Evolutionary conservation across 2,329 filamentous ascomycete species (phyloP), one percentile per base, ranked within the genome.

Genomic region (Stachybotrys chlorohalonatus): DNA sequence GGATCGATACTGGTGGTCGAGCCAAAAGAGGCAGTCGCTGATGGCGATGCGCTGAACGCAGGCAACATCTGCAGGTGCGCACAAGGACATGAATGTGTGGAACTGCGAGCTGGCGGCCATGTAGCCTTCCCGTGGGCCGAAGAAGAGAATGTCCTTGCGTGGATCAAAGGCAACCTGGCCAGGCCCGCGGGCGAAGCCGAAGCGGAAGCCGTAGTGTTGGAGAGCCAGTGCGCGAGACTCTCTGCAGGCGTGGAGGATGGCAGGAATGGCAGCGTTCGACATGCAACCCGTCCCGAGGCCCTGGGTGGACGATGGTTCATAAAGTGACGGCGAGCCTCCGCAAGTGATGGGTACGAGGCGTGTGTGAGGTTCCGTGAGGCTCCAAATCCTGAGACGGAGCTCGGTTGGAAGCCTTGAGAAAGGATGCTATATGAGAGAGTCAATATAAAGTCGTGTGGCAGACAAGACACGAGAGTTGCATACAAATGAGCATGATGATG

Each of bases 311-410:
- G 30, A 58, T 36, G 49, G 13, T 32, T 32, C 16, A 15, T 11
- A n/a, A 16, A 17, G 32, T 8, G 17, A 16, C n/a, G 31, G 31
- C 9, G 31, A 13, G 9, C 31, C n/a, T n/a, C 50, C 50, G 46
- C 73, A 77, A 47, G 65, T 68, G 32, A 78, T 64, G 1, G 74
- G 68, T 31, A 79, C 71, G 51, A 79, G 65, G 36, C 76, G 74
- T 11, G 71, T 63, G 13, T 63, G 61, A 1, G 75, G 73, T 16
- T 76, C 63, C 59, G 70, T 77, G 58, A 73, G 67, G 47, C 66
- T 66, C 77, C 77, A 79, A 51, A 79, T 75, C 54, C 70, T 73
- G 30, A 78, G 64, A 11, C 77, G 74, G 15, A 79, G 64, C 59
- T 79, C 77, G 11, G 70, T 60, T 1, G 77, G 77, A 1, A 79